Evolutionary conservation across 495 filamentous ascomycete genomes (phyloP).

Genomic region (Trichoderma virens): DNA sequence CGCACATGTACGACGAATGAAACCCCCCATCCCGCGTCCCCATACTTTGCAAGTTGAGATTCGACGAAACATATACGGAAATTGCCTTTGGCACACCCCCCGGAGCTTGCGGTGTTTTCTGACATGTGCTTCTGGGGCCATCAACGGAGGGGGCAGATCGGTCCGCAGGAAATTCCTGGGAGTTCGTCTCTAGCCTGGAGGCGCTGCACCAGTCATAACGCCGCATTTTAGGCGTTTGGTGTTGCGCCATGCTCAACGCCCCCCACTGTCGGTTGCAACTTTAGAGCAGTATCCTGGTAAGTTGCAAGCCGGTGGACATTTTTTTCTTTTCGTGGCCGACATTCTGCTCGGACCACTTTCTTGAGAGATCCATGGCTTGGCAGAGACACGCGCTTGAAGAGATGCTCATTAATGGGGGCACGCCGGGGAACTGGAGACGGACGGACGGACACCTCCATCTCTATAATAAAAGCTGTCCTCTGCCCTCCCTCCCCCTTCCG

Average conservation of each 20-base stretch:
- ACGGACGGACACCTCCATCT: background rate
- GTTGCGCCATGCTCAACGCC: background rate
- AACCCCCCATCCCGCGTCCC: slow-evolving; percentile 5
- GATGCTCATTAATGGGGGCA: background rate
- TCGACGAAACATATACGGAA: background rate
- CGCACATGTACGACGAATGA: background rate
- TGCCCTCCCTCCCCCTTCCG: background rate
- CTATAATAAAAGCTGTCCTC: background rate
- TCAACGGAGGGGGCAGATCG: slow-evolving; percentile 4
- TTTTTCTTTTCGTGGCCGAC: background rate
- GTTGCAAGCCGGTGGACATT: background rate
- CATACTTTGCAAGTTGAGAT: background rate
- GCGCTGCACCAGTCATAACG: background rate
- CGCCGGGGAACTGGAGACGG: background rate
- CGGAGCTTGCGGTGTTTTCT: slow-evolving; percentile 8
- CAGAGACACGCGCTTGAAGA: background rate
- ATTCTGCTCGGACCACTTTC: background rate
- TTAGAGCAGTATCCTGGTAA: background rate
- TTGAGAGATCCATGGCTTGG: slow-evolving; percentile 6
- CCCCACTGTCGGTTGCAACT: slow-evolving; percentile 7
- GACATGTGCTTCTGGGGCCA: slow-evolving; percentile 6
- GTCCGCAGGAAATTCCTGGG: background rate
- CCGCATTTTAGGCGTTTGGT: background rate
- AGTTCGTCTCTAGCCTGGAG: slow-evolving; percentile 1
- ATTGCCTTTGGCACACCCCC: slow-evolving; percentile 5